These are phyloP conservation scores for Arabis alpina DNA, from an alignment of 345 rosid genomes.

Conservation along the genomic window DNA sequence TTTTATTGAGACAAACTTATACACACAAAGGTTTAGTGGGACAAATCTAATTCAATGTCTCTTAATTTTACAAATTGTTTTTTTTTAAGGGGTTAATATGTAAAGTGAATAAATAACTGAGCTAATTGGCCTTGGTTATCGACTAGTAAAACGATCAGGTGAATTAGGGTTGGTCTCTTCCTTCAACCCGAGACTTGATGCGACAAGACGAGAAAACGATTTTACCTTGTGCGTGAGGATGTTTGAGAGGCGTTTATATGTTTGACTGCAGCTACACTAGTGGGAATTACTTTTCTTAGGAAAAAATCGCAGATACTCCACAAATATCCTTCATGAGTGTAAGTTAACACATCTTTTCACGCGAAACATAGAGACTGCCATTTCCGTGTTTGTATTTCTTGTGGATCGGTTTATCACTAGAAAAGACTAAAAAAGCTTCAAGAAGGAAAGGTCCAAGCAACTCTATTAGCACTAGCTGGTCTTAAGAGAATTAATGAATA, in stretches of 20 bases:
- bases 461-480: conserved; percentile 94
- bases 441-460: conserved; percentile 88
- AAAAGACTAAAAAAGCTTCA: conserved; percentile 84
- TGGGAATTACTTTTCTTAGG: conserved; percentile 97
- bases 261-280: conserved; percentile 58
- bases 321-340: conserved; percentile 80
- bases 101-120: too few relatives aligned
- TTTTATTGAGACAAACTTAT: too few relatives aligned
- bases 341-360: conserved; percentile 38
- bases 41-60: too few relatives aligned
- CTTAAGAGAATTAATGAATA: conserved; percentile 84
- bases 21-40: too few relatives aligned
- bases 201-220: conserved; percentile 82
- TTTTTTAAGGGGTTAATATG: too few relatives aligned
- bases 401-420: conserved; percentile 31
- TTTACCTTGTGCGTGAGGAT: conserved; percentile 96
- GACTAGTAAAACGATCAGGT: too few relatives aligned
- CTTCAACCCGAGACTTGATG: too few relatives aligned
- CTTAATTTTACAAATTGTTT: too few relatives aligned
- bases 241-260: conserved; percentile 95
- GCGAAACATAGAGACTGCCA: neutral
- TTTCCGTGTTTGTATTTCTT: conserved; percentile 1
- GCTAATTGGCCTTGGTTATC: too few relatives aligned
- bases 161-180: too few relatives aligned
- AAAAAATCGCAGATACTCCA: conserved; percentile 94